Evolutionary conservation across 345 rosid species (phyloP), one percentile per base, ranked within the genome.

Genomic region (Lumnitzera littorea): DNA sequence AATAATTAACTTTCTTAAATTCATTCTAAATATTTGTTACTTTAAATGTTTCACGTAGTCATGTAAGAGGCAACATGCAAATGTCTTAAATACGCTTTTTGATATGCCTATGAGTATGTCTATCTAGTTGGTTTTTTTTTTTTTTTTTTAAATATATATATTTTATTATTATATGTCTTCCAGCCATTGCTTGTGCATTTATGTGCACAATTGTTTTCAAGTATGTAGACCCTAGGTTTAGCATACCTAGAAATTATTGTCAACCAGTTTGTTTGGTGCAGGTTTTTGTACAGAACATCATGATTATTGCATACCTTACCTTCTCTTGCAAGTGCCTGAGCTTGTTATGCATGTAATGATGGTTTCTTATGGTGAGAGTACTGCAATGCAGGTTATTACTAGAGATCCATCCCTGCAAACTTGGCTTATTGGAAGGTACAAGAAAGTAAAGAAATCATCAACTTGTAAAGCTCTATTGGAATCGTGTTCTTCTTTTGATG

Each of bases 401-500:
- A 86, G 71, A 67, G 74, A 71, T 60, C 72, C 78, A 56, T 84
- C 89, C 52, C 57, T 88, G 74, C 68, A 82, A 73, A 84, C 69
- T 66, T 88, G 95, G 97, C 73, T 86, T 66, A 70, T 76, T 71
- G 60, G 71, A 56, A 84, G 80, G 73, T 88, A 75, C 71, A 81
- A 83, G 76, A 88, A 76, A 65, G 58, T 80, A 24, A 67, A 73
- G 58, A 80, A 62, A 64, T 57, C 75, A 60, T 74, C 85, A 46
- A 70, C 95, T 67, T 73, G 75, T 70, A 62, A 69, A 67, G 82
- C 67, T 67, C 50, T 65, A 62, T 68, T 84, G 55, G 82, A 75
- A 59, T 72, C 73, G 56, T 63, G 61, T 65, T 71, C 85, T 65
- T 63, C 85, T 64, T 72, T 94, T 36, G 88, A 79, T 67, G 74